These are phyloP conservation scores for Aquanectria penicillioides DNA, from an alignment of 2,329 filamentous ascomycete species.

Conservation along the genomic window DNA sequence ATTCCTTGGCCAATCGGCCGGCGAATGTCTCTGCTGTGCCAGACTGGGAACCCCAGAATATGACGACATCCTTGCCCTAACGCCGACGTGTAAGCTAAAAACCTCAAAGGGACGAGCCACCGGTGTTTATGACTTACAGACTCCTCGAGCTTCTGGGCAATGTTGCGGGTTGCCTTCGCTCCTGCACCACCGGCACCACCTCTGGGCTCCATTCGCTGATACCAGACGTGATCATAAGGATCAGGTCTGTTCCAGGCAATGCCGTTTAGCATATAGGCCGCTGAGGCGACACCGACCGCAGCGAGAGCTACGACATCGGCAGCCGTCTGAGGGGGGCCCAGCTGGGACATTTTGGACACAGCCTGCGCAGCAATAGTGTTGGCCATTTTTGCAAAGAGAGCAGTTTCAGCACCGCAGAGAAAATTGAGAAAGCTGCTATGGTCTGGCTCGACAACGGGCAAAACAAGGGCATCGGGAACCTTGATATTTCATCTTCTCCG, in stretches of 20 bases:
- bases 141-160: constrained; percentile 50
- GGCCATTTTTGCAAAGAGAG: constrained; percentile 28
- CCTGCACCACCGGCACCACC: constrained; percentile 33
- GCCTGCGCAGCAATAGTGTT: constrained; percentile 33
- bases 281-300: constrained; percentile 35
- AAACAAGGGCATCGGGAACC: constrained; percentile 5
- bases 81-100: neutral
- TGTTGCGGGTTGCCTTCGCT: constrained; percentile 55
- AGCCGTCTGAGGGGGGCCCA: constrained; percentile 34
- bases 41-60: constrained; percentile 97
- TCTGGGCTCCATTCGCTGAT: constrained; percentile 56
- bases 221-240: constrained; percentile 58
- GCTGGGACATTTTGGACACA: constrained; percentile 28
- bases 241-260: constrained; percentile 60
- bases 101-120: neutral
- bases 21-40: constrained; percentile 94
- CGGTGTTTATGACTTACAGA: constrained; percentile 30
- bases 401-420: neutral
- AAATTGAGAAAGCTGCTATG: neutral
- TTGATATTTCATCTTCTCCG: constrained; percentile 25
- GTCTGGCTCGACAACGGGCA: neutral
- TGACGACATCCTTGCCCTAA: constrained; percentile 80
- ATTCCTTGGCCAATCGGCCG: constrained; percentile 87
- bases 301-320: constrained; percentile 39
- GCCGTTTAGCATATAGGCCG: constrained; percentile 53